Evolutionary conservation across 805 yeast genomes (phyloP), one percentile per base, ranked within the genome.

Genomic region (Yueomyces sinensis): DNA sequence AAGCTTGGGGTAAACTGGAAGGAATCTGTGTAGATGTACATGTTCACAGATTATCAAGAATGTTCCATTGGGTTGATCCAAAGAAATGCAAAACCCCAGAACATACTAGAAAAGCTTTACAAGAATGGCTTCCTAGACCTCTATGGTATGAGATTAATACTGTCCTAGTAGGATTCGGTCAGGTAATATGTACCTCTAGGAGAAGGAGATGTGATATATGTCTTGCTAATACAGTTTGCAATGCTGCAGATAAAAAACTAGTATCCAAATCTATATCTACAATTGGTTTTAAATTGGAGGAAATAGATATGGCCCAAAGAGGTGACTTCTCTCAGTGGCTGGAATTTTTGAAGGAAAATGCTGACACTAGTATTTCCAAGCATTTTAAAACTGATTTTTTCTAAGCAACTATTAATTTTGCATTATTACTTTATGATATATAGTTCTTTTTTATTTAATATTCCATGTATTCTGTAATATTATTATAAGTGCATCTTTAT

Each of bases 1-100:
- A 73, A 29, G 94, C 91, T 0, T 86, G 95, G 95, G 61, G 62
- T 16, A 61, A 65, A 29, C 61, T 76, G 38, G 75, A 67, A 35
- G 96, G 96, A 0, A 82, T 87, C n/a, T 95, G 96, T 7, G 95
- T 87, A 9, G 97, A 87, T 52, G 87, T 83, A 3, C 97, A 87
- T 54, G 74, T 87, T 35, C 87, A 82, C 45, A 62, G 97, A 35
- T 60, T 86, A 39, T 74, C 86, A 0, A 74, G 72, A 37, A 68
- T 79, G 74, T 84, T 86, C 80, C 66, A 69, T 22, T 86, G 95
- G 95, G 80, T 74, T 3, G 55, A 61, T 22, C 45, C 54, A 1
- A 58, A 54, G 22, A 49, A 49, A 29, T 52, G 66, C 25, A 61
- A 68, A 30, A 78, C 74, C 13, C 95, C 96, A 0, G 95, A 87